Base-by-base conservation (phyloP, 306 rosid genomes). In the Senna tora region DNA sequence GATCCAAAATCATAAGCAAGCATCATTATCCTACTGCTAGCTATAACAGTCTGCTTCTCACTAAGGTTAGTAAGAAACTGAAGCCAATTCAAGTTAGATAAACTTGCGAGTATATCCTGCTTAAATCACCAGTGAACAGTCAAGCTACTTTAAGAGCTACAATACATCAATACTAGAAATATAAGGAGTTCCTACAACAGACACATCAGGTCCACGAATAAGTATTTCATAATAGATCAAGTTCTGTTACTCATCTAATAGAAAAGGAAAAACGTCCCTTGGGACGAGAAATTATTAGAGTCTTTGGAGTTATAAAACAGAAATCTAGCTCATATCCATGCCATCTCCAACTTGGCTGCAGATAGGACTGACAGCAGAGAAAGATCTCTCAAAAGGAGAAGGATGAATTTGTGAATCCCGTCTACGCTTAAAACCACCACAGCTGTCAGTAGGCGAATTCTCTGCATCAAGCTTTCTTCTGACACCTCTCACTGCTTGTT, bases 271-370 rank as follows among this genome's bases (percentile, higher is more conserved):
- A 70, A 76, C 1, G 30, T 38, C 21, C 54, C 14, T 22, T 25
- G 53, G 28, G 70, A 62, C 68, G 71, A 79, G 51, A 69, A 80
- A 80, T 79, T 71, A 77, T 74, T 69, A 56, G 32, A 67, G 82
- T 77, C 81, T 72, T 75, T 45, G 74, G 74, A 71, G 69, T 75
- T 75, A 51, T 46, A 71, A 7, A 61, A 74, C 62, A 58, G 59
- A 73, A 55, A 70, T 82, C 89, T 84, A 88, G 87, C 77, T 86
- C 83, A 72, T 58, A 77, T 88, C 94, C 91, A 86, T 88, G 86
- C 87, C 91, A 67, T 88, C 94, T 77, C 89, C 91, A 46, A 84
- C 85, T 80, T 84, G 90, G 85, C 85, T 82, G 83, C 89, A 88
- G 82, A 88, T 78, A 70, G 90, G 91, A 66, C 84, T 79, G 79